Evolutionary conservation across 2,329 filamentous ascomycete genomes (phyloP), one percentile per base, ranked within the genome.

Genomic region (Leptographium lundbergii): DNA sequence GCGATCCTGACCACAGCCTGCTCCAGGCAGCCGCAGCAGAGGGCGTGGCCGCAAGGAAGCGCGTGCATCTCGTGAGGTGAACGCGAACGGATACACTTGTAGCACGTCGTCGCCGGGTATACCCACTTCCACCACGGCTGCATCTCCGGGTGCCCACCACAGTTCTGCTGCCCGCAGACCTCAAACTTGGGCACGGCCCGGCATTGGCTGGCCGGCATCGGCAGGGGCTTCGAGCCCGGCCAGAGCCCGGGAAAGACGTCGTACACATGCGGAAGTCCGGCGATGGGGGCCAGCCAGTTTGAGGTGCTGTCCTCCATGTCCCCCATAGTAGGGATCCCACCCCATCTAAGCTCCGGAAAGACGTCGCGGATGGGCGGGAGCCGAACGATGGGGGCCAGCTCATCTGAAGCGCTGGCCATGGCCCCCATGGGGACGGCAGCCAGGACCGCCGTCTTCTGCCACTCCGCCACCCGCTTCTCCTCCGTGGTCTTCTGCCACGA

Each of bases 41-140:
- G 55, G 4, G 32, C 56, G 27, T 64, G 63, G 34, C 58, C 61
- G 36, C 63, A 64, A 1, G 54, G 34, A 27, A 64, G 60, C 2
- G 6, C 4, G 57, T 63, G 61, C 56, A 59, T 24, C 4, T 25
- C 34, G 1, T 11, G 7, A 0, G 50, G n/a, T 14, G 25, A 4
- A 2, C 5, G 17, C 10, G 22, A 9, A 4, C 24, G 34, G 6
- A 5, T 5, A 56, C 62, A 63, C 55, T 56, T 56, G 42, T 58
- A 57, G 56, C 27, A 45, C 17, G 42, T 45, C 42, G 42, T 45
- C 42, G 42, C 42, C 17, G 42, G 42, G 6, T n/a, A 45, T 4
- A 7, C 4, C 42, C 42, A 45, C 42, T 17, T 2, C 42, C 42
- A 45, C 42, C 42, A 45, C 42, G 42, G 42, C 11, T 7, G 19